phyloP scores from a whole-genome alignment of 2,329 filamentous ascomycete species.

The Leptoxyphium fumago region DNA sequence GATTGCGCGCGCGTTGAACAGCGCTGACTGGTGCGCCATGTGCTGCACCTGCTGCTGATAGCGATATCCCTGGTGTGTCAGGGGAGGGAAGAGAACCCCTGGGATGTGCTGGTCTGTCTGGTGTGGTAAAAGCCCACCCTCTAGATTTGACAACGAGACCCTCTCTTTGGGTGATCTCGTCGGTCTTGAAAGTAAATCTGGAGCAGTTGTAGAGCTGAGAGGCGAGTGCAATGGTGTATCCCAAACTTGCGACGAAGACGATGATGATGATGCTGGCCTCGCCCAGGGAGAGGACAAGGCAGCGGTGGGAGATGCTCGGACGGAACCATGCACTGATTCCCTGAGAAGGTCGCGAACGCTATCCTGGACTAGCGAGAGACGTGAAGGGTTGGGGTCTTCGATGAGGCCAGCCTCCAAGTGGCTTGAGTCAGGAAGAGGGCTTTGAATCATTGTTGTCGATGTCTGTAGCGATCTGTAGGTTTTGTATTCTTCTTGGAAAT shows the following conservation, averaged over 20 bases:
- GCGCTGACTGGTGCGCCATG: slow-evolving; percentile 12
- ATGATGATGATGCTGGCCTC: slow-evolving; percentile 8
- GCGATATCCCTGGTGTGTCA: slow-evolving; percentile 7
- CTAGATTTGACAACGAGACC: neutral
- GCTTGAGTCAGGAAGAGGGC: slow-evolving; percentile 17
- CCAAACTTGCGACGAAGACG: neutral
- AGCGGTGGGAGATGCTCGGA: slow-evolving; percentile 2
- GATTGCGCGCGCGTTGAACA: slow-evolving; percentile 15
- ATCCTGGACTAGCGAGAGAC: slow-evolving; percentile 17
- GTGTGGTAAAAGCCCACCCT: neutral
- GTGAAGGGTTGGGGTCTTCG: slow-evolving; percentile 15
- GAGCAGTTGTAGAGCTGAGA: slow-evolving; percentile 2
- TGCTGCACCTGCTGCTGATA: slow-evolving; percentile 7
- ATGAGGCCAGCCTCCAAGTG: slow-evolving; percentile 20
- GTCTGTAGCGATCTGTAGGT: neutral
- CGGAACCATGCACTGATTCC: slow-evolving; percentile 13
- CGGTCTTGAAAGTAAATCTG: neutral
- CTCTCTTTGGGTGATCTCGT: too few species aligned
- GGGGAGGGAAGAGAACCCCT: slow-evolving; percentile 9
- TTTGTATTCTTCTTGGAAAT: neutral
- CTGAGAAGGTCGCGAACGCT: slow-evolving; percentile 20
- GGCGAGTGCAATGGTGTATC: slow-evolving; percentile 2
- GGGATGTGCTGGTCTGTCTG: slow-evolving; percentile 1
- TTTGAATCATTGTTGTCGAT: slow-evolving; percentile 1
- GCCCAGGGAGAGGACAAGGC: slow-evolving; percentile 5